Conservation (phyloP, 768 basidiomycete genomes). For the Punctularia strigosozonata region DNA sequence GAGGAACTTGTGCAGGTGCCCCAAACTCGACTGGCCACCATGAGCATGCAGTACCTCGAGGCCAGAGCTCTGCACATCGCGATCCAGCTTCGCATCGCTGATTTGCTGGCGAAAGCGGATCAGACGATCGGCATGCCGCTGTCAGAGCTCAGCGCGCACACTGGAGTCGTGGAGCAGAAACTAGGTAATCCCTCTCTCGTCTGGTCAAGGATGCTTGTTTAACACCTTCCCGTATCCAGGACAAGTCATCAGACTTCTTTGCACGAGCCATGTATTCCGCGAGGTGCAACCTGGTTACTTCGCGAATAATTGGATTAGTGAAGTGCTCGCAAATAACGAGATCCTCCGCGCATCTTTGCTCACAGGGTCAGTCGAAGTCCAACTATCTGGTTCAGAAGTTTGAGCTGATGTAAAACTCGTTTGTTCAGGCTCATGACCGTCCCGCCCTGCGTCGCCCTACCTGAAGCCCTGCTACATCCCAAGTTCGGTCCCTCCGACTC, state of each 20-base stretch:
- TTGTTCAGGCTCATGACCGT: too few relatives aligned
- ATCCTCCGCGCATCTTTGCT: constrained; percentile 3
- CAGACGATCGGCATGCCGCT: not conserved
- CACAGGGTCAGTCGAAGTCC: constrained; percentile 1
- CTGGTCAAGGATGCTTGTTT: not conserved
- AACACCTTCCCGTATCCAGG: not conserved
- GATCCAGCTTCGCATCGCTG: constrained; percentile 3
- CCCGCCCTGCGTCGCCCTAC: constrained; percentile 6
- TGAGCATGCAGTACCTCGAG: constrained; percentile 1
- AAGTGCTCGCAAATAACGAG: constrained; percentile 1
- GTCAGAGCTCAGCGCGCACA: not conserved
- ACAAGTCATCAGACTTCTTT: constrained; percentile 2
- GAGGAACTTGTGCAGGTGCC: constrained; percentile 4
- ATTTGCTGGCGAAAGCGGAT: constrained; percentile 3
- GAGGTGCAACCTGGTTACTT: constrained; percentile 3
- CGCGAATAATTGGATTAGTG: constrained; percentile 3
- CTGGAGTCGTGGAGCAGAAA: constrained; percentile 1
- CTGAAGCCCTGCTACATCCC: constrained; percentile 4
- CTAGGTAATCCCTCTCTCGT: constrained; percentile 1
- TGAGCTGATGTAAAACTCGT: too few relatives aligned
- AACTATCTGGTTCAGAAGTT: too few relatives aligned
- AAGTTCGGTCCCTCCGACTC: constrained; percentile 1
- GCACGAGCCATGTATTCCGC: constrained; percentile 1
- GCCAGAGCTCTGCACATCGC: constrained; percentile 5
- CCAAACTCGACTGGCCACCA: constrained; percentile 3